phyloP scores from a whole-genome alignment of 306 rosid species.

The Erythrophleum fordii region DNA sequence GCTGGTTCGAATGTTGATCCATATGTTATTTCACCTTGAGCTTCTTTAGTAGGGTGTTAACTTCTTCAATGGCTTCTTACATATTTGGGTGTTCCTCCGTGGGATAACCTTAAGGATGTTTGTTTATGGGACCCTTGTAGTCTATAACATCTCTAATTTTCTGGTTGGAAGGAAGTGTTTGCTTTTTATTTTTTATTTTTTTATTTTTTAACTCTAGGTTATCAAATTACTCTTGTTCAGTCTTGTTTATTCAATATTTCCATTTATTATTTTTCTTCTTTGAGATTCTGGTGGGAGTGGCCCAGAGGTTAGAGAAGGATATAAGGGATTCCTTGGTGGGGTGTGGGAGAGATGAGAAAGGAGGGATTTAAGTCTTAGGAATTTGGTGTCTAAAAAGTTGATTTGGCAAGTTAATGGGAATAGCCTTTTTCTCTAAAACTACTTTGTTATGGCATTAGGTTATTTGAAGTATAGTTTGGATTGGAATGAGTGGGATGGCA shows the following conservation, averaged over 20 bases:
- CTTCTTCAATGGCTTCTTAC: not conserved
- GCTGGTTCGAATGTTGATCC: not conserved
- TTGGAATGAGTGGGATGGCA: not conserved
- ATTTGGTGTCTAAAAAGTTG: not conserved
- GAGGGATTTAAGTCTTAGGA: not conserved
- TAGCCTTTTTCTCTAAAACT: too few species aligned
- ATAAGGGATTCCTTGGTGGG: too few species aligned
- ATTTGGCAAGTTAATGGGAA: too few species aligned
- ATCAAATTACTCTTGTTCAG: not conserved
- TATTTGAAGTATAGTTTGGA: not conserved
- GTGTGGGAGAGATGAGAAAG: not conserved
- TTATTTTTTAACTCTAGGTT: too few species aligned
- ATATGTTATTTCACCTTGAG: too few species aligned
- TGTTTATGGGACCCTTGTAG: not conserved
- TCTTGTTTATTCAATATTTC: not conserved
- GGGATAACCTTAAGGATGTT: not conserved
- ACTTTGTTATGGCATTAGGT: not conserved
- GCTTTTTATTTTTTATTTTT: too few species aligned
- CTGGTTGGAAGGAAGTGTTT: not conserved
- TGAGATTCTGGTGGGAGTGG: not conserved
- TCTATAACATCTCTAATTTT: not conserved
- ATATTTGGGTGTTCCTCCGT: not conserved
- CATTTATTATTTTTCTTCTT: not conserved
- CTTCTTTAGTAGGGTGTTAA: not conserved
- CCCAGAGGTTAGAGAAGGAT: not conserved